These are phyloP conservation scores for Dioszegia aurantiaca DNA, from an alignment of 768 basidiomycete species.

Conservation along the genomic window DNA sequence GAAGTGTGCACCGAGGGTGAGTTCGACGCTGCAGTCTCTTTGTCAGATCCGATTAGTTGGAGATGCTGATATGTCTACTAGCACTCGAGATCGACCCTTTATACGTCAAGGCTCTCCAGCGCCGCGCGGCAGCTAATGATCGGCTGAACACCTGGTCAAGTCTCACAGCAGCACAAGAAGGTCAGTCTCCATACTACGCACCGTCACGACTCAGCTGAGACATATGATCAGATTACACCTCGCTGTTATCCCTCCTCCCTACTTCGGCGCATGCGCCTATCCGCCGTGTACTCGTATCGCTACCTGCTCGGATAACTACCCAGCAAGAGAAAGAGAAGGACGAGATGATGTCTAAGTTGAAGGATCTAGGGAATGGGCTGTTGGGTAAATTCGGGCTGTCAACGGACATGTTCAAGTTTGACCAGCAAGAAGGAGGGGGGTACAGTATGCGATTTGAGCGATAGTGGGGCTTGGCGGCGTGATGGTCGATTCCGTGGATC, in stretches of 20 bases:
- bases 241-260: constrained; percentile 66
- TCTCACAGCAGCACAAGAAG: constrained; percentile 77
- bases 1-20: constrained; percentile 67
- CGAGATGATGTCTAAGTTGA: constrained; percentile 90
- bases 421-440: constrained; percentile 89
- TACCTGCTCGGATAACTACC: constrained; percentile 69
- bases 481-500: no score
- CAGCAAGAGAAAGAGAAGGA: constrained; percentile 81
- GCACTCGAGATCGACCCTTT: constrained; percentile 80
- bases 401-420: constrained; percentile 95
- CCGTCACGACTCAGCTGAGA: constrained; percentile 4
- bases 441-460: constrained; percentile 81
- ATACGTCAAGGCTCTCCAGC: constrained; percentile 82
- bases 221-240: constrained; percentile 65
- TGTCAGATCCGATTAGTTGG: constrained; percentile 1
- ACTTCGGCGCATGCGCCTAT: constrained; percentile 58
- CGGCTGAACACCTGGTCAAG: constrained; percentile 76
- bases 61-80: constrained; percentile 41
- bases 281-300: constrained; percentile 56
- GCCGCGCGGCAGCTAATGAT: constrained; percentile 85
- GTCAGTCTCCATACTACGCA: constrained; percentile 54
- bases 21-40: not conserved
- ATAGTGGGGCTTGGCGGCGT: no score
- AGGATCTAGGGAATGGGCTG: constrained; percentile 84
- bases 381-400: constrained; percentile 93